Percentiles rank a stretch among this genome's conserved stretches.
Conservation (phyloP, 345 rosid genomes). For the Aurinia saxatilis region DNA sequence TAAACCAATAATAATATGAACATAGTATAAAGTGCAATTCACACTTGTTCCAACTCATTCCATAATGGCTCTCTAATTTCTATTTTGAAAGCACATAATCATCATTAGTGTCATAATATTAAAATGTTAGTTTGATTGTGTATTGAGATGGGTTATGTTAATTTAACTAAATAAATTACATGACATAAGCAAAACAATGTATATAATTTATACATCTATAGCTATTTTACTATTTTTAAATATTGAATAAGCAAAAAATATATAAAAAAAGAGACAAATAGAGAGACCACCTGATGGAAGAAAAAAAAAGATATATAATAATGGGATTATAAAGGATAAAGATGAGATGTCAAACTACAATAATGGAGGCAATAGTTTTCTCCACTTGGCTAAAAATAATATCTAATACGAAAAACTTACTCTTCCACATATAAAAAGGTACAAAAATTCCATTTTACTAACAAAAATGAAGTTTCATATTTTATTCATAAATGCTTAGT, state of each 20-base stretch:
- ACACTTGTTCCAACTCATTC: constrained; percentile 33
- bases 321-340: constrained; percentile 23
- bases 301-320: constrained; percentile 14
- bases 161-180: background rate
- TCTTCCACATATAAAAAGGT: background rate
- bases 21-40: constrained; percentile 20
- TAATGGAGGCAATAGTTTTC: constrained; percentile 27
- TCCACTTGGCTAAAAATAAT: constrained; percentile 27
- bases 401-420: constrained; percentile 20
- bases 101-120: background rate
- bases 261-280: background rate
- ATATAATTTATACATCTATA: background rate
- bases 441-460: background rate
- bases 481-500: background rate
- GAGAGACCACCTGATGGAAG: constrained; percentile 25
- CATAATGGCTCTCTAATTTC: too few species aligned
- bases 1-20: constrained; percentile 21
- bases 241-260: background rate
- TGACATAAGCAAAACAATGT: background rate
- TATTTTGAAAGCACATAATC: background rate
- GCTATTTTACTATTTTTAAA: background rate
- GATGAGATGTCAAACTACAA: constrained; percentile 32
- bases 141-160: background rate
- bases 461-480: background rate
- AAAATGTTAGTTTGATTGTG: background rate